Base-by-base conservation (phyloP, 208 protist genomes). In the Balamuthia mandrillaris region DNA sequence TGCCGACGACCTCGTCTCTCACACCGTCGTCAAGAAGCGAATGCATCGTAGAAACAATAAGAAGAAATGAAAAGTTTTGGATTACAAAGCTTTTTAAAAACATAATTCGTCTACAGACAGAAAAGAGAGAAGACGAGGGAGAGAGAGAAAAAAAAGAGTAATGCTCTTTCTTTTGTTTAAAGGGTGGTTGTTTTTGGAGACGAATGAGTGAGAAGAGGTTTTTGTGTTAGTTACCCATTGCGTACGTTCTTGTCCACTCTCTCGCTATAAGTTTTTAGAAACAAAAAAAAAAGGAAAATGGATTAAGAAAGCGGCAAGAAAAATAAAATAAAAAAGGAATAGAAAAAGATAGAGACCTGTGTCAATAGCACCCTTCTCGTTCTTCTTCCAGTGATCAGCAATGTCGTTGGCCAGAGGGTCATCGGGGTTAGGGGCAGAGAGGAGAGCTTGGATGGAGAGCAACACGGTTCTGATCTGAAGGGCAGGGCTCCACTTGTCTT, bases 401-500 rank as follows among this genome's bases (percentile, higher is more conserved):
- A 96, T 94, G 56, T 95, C 92, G 58, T 95, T 96, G 41, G 90
- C 94, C 29, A 97, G 91, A 41, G 96, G 96, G 86, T 97, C 96
- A 49, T 96, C 94, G 14, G 94, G 94, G 60, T 94, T 94, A 31
- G 93, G 92, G 44, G 92, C 92, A 54, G 77, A 88, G 21, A 95
- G 77, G 14, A 95, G 81, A 24, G 90, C 92, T 85, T 94, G 94
- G 70, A 96, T 93, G 56, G 89, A 93, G 37, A 97, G 90, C 29
- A 97, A 82, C 14, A 96, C 95, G 1, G 93, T 96, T 44, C 94
- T 78, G 66, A 97, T 97, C 77, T 94, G 90, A 12, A 97, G 84
- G 5, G 95, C 96, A 39, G 96, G 96, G 78, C 91, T 96, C 96
- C 96, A 98, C 84, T 98, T 97, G 70, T 96, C 94, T 91, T 98